Evolutionary conservation across 2,329 filamentous ascomycete species (phyloP).

Genomic region (Arthrobotrys entomopaga): DNA sequence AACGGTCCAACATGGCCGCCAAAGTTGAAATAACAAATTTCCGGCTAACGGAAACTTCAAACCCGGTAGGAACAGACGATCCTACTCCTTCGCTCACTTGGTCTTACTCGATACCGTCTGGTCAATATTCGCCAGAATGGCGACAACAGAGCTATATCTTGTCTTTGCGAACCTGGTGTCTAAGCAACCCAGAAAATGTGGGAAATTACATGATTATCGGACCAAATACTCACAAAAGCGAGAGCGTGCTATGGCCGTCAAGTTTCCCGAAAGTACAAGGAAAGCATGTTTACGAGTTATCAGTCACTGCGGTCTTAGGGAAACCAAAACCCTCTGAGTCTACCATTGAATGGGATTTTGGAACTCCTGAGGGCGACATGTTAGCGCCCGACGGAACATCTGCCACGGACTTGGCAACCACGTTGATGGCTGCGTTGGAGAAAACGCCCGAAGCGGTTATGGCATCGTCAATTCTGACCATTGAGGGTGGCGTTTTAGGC

Average conservation of each 20-base stretch:
- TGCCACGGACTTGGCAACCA: constrained; percentile 4
- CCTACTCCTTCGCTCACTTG: constrained; percentile 28
- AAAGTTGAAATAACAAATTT: constrained; percentile 34
- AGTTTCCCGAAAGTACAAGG: constrained; percentile 31
- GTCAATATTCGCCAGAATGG: constrained; percentile 9
- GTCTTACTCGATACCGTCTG: constrained; percentile 34
- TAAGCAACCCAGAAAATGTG: background rate
- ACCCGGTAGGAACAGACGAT: constrained; percentile 36
- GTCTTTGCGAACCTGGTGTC: constrained; percentile 28
- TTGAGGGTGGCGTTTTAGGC: constrained; percentile 38
- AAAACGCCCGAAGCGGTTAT: constrained; percentile 7
- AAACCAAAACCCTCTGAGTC: background rate
- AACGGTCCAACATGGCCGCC: constrained; percentile 7
- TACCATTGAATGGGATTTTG: constrained; percentile 9
- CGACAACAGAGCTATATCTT: constrained; percentile 36
- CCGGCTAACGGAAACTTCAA: constrained; percentile 34
- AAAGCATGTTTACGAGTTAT: constrained; percentile 27
- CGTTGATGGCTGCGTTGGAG: constrained; percentile 1
- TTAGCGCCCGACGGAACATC: constrained; percentile 7
- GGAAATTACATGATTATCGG: constrained; percentile 18
- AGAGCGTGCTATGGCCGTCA: constrained; percentile 34
- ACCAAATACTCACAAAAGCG: constrained; percentile 27
- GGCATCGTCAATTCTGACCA: constrained; percentile 15
- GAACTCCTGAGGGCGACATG: constrained; percentile 5
- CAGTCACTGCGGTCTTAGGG: constrained; percentile 19